A percentile compares a stretch with the other conserved stretches of the same genome.
phyloP scores from a whole-genome alignment of 2,329 filamentous ascomycete genomes.

The Trematosphaeria pertusa region DNA sequence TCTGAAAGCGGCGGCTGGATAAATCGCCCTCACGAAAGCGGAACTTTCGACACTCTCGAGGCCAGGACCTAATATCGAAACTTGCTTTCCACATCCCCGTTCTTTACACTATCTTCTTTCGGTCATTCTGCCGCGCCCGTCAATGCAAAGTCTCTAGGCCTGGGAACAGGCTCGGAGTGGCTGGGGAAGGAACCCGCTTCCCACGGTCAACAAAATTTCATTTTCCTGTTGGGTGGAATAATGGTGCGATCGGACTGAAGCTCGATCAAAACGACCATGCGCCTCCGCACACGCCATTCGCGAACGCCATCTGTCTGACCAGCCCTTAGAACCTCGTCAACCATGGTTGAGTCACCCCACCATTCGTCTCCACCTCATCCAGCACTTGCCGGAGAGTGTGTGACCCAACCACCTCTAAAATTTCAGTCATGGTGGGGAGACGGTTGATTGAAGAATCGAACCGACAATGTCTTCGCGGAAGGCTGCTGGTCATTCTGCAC shows the following conservation, averaged over 20 bases:
- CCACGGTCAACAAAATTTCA: slow-evolving; percentile 6
- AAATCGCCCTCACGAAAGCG: slow-evolving; percentile 17
- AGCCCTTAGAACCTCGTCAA: slow-evolving; percentile 8
- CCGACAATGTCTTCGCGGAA: too few species aligned
- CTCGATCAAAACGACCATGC: too few species aligned
- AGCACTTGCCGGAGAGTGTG: slow-evolving; percentile 7
- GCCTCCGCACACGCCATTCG: too few species aligned
- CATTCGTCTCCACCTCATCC: slow-evolving; percentile 6
- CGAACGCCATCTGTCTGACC: slow-evolving; percentile 14
- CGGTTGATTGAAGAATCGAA: neutral
- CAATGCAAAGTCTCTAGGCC: too few species aligned
- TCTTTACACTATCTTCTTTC: neutral
- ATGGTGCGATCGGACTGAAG: slow-evolving; percentile 5
- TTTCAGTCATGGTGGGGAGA: neutral
- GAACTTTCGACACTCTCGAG: neutral
- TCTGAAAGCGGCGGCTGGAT: slow-evolving; percentile 25
- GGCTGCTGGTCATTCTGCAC: neutral
- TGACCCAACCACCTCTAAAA: slow-evolving; percentile 1
- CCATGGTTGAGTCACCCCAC: slow-evolving; percentile 11
- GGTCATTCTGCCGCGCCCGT: slow-evolving; percentile 6
- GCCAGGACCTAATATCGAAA: slow-evolving; percentile 15
- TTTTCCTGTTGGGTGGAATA: neutral
- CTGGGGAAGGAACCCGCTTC: too few species aligned
- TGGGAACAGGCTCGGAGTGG: neutral
- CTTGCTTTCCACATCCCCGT: neutral